These are phyloP conservation scores for Solanum chilense DNA, from an alignment of 257 asterid species.

Conservation along the genomic window DNA sequence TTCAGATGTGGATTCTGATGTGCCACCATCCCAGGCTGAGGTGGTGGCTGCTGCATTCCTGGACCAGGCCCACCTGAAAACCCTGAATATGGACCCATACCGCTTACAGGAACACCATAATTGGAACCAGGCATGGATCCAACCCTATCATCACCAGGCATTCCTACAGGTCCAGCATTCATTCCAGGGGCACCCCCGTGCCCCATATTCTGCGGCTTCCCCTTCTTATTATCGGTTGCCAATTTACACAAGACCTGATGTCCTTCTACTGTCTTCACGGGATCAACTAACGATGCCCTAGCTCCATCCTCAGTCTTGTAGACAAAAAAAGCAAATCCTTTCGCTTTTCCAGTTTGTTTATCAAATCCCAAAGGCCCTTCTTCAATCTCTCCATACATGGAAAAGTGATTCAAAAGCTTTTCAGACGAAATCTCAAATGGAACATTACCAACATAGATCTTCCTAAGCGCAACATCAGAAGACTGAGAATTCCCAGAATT, in stretches of 20 bases:
- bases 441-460: conserved; percentile 91
- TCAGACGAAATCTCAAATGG: conserved; percentile 86
- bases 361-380: conserved; percentile 97
- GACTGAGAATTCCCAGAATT: conserved; percentile 51
- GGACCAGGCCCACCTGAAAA: conserved; percentile 37
- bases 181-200: conserved; percentile 45
- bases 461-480: conserved; percentile 60
- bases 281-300: conserved; percentile 59
- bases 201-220: conserved; percentile 53
- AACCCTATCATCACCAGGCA: conserved; percentile 18
- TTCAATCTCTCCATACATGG: conserved; percentile 86
- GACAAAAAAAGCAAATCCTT: conserved; percentile 92
- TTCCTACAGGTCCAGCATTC: conserved; percentile 40
- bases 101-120: conserved; percentile 37
- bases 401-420: conserved; percentile 57
- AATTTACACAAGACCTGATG: conserved; percentile 83
- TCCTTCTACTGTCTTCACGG: conserved; percentile 70
- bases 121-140: conserved; percentile 20
- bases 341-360: conserved; percentile 89
- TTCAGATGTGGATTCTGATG: conserved; percentile 46
- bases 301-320: conserved; percentile 95
- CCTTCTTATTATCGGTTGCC: conserved; percentile 85
- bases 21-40: conserved; percentile 42
- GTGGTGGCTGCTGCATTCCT: conserved; percentile 55
- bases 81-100: conserved; percentile 34